These are phyloP conservation scores for Platismatia glauca DNA, from an alignment of 495 filamentous ascomycete species.

Conservation along the genomic window DNA sequence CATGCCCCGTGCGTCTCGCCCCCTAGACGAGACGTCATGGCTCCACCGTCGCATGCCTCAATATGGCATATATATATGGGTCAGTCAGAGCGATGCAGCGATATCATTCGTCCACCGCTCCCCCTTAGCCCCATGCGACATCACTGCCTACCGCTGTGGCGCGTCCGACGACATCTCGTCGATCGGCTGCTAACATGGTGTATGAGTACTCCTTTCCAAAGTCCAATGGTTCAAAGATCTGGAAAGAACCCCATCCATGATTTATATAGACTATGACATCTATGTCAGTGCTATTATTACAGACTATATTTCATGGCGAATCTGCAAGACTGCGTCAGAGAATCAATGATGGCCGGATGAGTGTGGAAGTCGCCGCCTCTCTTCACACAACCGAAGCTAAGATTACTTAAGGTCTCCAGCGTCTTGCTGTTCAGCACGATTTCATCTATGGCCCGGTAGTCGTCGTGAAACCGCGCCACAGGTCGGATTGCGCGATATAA, in stretches of 20 bases:
- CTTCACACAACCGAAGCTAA: constrained; percentile 32
- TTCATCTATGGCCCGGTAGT: constrained; percentile 50
- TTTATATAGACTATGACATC: constrained; percentile 52
- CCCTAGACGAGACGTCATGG: too few relatives aligned
- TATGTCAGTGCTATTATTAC: constrained; percentile 50
- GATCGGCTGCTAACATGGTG: too few relatives aligned
- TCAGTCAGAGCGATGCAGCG: too few relatives aligned
- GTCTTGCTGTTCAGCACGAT: constrained; percentile 24
- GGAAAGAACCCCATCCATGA: constrained; percentile 54
- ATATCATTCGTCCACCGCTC: too few relatives aligned
- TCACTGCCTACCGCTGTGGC: too few relatives aligned
- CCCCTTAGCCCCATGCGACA: too few relatives aligned
- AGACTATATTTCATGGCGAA: constrained; percentile 61
- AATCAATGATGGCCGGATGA: constrained; percentile 44
- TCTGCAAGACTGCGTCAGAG: constrained; percentile 50
- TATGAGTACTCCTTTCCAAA: constrained; percentile 49
- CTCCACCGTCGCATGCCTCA: too few relatives aligned
- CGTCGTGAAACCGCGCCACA: constrained; percentile 51
- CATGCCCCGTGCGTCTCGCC: too few relatives aligned
- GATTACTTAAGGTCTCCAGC: constrained; percentile 24
- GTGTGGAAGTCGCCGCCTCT: constrained; percentile 48
- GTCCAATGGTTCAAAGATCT: constrained; percentile 45
- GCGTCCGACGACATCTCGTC: too few relatives aligned
- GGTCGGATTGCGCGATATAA: constrained; percentile 57
- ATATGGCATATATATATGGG: too few relatives aligned